phyloP scores from a whole-genome alignment of 805 yeast genomes.

The Saturnispora diversa region DNA sequence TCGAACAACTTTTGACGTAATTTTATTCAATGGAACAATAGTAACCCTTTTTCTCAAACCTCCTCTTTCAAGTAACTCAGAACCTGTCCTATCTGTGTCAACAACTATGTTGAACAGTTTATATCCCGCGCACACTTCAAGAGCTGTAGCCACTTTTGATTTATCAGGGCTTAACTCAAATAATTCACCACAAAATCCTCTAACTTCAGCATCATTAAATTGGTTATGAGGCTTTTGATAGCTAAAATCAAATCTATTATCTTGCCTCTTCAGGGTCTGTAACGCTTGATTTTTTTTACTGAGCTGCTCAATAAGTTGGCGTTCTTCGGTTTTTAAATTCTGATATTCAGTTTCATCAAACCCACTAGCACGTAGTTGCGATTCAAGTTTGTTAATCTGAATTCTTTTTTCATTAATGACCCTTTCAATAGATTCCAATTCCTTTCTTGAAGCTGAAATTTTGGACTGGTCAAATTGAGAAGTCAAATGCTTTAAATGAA shows the following conservation, averaged over 20 bases:
- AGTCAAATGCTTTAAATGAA: conserved; percentile 49
- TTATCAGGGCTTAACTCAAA: conserved; percentile 49
- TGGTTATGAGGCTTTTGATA: conserved; percentile 57
- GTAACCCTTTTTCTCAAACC: conserved; percentile 76
- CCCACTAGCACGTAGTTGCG: conserved; percentile 44
- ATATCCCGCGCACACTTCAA: conserved; percentile 93
- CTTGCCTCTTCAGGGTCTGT: conserved; percentile 50
- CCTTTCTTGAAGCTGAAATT: conserved; percentile 39
- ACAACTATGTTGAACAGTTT: conserved; percentile 84
- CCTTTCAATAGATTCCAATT: conserved; percentile 44
- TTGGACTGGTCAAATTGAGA: conserved; percentile 37
- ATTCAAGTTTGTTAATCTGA: conserved; percentile 33
- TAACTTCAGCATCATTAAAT: conserved; percentile 56
- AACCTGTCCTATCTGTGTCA: conserved; percentile 78
- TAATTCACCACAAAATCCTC: conserved; percentile 85
- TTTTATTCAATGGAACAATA: conserved; percentile 84
- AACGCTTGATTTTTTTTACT: conserved; percentile 39
- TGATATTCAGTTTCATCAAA: conserved; percentile 41
- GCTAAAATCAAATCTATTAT: conserved; percentile 68
- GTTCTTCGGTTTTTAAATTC: conserved; percentile 41
- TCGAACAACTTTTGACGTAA: conserved; percentile 51
- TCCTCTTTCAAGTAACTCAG: conserved; percentile 72
- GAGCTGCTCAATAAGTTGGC: conserved; percentile 35
- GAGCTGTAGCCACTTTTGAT: conserved; percentile 63
- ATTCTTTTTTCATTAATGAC: conserved; percentile 38